A percentile compares a stretch with the other conserved stretches of the same genome.
Conservation (phyloP, 2,329 filamentous ascomycete species). For the Botrytis fragariae region DNA sequence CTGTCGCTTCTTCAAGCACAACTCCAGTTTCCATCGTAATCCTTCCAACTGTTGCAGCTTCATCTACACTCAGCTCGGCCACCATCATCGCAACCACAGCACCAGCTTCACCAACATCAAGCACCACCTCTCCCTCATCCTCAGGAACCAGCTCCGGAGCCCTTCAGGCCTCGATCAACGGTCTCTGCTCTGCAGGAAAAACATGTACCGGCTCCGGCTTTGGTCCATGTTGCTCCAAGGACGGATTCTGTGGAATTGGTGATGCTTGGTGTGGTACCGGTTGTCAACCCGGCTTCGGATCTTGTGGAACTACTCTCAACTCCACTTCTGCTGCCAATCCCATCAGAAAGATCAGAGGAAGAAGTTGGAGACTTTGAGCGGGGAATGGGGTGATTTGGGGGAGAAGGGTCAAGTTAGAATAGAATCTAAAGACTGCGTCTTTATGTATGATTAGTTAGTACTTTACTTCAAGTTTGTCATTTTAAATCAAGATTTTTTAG, state of each 20-base stretch:
- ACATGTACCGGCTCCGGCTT: slow-evolving; percentile 24
- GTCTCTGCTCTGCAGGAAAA: slow-evolving; percentile 22
- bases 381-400: neutral
- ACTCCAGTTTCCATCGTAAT: slow-evolving; percentile 11
- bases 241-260: slow-evolving; percentile 23
- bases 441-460: neutral
- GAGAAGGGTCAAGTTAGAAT: neutral
- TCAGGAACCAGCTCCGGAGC: slow-evolving; percentile 13
- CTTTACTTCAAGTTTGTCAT: neutral
- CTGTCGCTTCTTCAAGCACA: neutral
- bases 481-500: neutral
- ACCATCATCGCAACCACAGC: neutral
- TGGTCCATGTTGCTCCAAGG: slow-evolving; percentile 27
- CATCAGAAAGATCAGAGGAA: slow-evolving; percentile 7
- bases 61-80: neutral
- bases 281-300: slow-evolving; percentile 25
- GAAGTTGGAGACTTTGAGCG: slow-evolving; percentile 3
- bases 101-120: slow-evolving; percentile 1
- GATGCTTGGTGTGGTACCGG: slow-evolving; percentile 25
- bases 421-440: neutral
- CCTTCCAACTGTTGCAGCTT: slow-evolving; percentile 3
- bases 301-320: slow-evolving; percentile 21
- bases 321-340: slow-evolving; percentile 10
- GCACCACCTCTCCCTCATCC: slow-evolving; percentile 1
- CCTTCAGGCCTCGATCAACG: slow-evolving; percentile 18